phyloP scores from a whole-genome alignment of 345 rosid genomes.

The Sapria himalayana region DNA sequence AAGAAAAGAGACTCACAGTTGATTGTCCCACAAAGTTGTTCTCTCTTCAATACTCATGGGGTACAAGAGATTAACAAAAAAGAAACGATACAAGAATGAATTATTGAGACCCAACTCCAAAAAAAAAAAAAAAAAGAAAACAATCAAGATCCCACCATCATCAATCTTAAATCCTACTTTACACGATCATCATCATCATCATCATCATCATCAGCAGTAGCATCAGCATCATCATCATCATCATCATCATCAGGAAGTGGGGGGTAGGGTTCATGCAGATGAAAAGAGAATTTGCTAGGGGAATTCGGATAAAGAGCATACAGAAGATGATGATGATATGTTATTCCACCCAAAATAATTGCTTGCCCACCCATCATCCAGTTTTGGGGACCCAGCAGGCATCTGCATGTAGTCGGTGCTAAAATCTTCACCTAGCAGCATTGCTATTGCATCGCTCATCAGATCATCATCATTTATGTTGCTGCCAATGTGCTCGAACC shows the following conservation, averaged over 20 bases:
- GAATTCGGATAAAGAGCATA: slow-evolving; percentile 45
- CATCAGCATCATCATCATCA: too few species aligned
- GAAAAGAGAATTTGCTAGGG: slow-evolving; percentile 17
- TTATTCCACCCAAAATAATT: slow-evolving; percentile 61
- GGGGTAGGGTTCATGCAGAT: slow-evolving; percentile 7
- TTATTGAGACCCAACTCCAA: too few species aligned
- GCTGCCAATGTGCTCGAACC: slow-evolving; percentile 46
- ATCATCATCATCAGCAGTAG: too few species aligned
- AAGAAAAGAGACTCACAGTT: too few species aligned
- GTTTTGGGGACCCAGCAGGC: slow-evolving; percentile 19
- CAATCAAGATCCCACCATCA: too few species aligned
- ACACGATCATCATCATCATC: too few species aligned
- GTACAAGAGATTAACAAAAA: too few species aligned
- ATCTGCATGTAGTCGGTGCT: slow-evolving; percentile 38
- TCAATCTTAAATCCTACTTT: too few species aligned
- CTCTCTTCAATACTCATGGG: too few species aligned
- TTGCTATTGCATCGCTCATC: slow-evolving; percentile 41
- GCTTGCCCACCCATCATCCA: slow-evolving; percentile 39
- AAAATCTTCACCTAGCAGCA: slow-evolving; percentile 55
- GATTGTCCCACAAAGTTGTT: too few species aligned
- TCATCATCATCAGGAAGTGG: slow-evolving; percentile 3
- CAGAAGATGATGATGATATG: slow-evolving; percentile 76
- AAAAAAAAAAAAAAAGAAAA: too few species aligned
- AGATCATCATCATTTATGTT: slow-evolving; percentile 26
- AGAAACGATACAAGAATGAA: too few species aligned